Conservation (phyloP, 306 rosid genomes). For the Psophocarpus tetragonolobus region DNA sequence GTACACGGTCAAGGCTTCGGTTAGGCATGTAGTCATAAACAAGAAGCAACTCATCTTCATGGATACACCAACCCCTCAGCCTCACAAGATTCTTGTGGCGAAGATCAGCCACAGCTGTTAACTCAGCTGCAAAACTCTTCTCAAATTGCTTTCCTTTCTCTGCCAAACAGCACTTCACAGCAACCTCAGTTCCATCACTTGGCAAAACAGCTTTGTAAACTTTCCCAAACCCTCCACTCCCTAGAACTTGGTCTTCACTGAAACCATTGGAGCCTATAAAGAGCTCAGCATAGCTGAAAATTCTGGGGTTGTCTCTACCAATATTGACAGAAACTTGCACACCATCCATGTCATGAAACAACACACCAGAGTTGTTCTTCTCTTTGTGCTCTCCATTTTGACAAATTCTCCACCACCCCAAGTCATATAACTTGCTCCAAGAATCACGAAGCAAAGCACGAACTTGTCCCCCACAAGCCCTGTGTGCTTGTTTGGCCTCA, state of each 20-base stretch:
- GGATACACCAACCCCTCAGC: conserved; percentile 90
- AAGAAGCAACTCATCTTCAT: conserved; percentile 70
- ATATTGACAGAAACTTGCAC: conserved; percentile 63
- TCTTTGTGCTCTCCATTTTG: conserved; percentile 15
- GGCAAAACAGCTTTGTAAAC: conserved; percentile 83
- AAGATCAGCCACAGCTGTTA: conserved; percentile 84
- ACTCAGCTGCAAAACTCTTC: conserved; percentile 83
- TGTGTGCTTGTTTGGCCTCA: conserved; percentile 19
- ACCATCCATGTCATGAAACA: conserved; percentile 87
- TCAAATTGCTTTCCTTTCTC: conserved; percentile 82
- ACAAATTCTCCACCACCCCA: conserved; percentile 42
- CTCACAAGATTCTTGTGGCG: conserved; percentile 95
- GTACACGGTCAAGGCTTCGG: conserved; percentile 80
- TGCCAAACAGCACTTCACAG: conserved; percentile 88
- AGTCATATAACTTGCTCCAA: conserved; percentile 40
- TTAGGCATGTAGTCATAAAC: conserved; percentile 95
- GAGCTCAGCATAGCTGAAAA: conserved; percentile 87
- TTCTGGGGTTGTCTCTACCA: conserved; percentile 78
- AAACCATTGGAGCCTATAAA: conserved; percentile 88
- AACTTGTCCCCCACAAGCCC: conserved; percentile 52
- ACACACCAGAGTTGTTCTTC: conserved; percentile 35
- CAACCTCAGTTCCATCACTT: conserved; percentile 88
- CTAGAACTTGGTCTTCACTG: conserved; percentile 67
- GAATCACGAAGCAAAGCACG: conserved; percentile 50
- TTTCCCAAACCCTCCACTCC: conserved; percentile 91